Base-by-base conservation (phyloP, 2,329 filamentous ascomycete genomes). In the Lasiodiplodia sp. region DNA sequence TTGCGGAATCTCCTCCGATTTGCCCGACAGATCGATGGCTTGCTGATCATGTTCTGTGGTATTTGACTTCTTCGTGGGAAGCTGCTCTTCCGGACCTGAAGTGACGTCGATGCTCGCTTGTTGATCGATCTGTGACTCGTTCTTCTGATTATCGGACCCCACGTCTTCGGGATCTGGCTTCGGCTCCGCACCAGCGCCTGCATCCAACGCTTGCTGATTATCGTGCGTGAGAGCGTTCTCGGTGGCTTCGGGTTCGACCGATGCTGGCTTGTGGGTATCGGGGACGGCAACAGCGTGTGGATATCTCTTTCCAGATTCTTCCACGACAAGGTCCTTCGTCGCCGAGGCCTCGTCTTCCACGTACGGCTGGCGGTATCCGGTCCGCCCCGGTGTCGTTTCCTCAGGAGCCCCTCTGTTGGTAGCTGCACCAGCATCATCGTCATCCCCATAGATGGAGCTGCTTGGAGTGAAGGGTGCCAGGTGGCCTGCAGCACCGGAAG, bases 391-490 rank as follows among this genome's bases (percentile, higher is more conserved):
- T 23, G 47, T 64, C 6, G 2, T 52, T 12, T 52, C 47, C 31
- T 64, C 60, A 3, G 23, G 58, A 8, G 7, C 37, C 10, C n/a
- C n/a, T 0, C 10, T 18, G 16, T 14, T 21, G 11, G 14, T 14
- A 7, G 16, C 16, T 14, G 44, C 28, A 2, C 12, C 16, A 23
- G n/a, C 47, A 5, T 44, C 18, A 28, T 55, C 53, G 16, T 60
- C 55, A 21, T 67, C 65, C 3, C 44, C 65, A 31, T 67, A 67
- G 12, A 67, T 51, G 4, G 65, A 67, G 44, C 65, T 67, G 28
- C 53, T 52, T 8, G 65, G 65, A 14, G 65, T 67, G 60, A 64
- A 64, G 5, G 60, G 60, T 6, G 60, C 60, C n/a, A 64, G 11
- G 28, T 64, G 60, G 8, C 60, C 21, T 21, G 58, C 31, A 28